Evolutionary conservation across 805 yeast species (phyloP), one percentile per base, ranked within the genome.

Genomic region (Tetrapisispora namnaoensis): DNA sequence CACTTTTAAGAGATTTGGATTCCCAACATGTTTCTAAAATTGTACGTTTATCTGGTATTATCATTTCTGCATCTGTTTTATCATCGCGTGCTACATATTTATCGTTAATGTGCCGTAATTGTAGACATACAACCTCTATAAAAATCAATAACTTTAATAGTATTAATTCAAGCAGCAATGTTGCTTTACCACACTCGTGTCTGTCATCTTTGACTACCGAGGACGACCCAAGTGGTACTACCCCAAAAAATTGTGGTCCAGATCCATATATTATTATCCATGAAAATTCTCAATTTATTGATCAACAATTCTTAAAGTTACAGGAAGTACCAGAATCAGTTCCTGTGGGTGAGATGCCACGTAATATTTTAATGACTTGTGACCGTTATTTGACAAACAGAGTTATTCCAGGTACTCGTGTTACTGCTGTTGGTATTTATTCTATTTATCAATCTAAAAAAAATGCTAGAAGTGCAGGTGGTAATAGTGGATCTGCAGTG

Each of bases 321-420:
- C 99, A 93, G 67, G 99, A 93, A 65, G 76, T 93, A n/a, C 97
- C 98, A 13, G 99, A 93, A 65, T 86, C 86, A 83, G 97, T 93
- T 1, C 99, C 99, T 1, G 95, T 93, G 28, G 99, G 99, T 56
- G 99, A 93, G 70, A 83, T 93, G 88, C 99, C 99, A 9, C 79
- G 99, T 57, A 95, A 93, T 60, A 83, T 93, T 38, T 62, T 87
- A 50, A 73, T 93, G 54, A 85, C 93, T 40, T 87, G 88, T 34
- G 98, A 93, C 65, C 77, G 99, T 52, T 86, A 86, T 58, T 71
- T 93, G 62, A 84, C 96, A 27, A 93, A 93, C 69, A 80, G 78
- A 53, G 89, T 93, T 30, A 85, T 91, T 38, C 99, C 99, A 0
- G 99, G 99, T 24, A 86, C 95, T 0, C 74, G 97, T 55, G 95